phyloP scores from a whole-genome alignment of 805 yeast species.

The Teunomyces gatunensis region DNA sequence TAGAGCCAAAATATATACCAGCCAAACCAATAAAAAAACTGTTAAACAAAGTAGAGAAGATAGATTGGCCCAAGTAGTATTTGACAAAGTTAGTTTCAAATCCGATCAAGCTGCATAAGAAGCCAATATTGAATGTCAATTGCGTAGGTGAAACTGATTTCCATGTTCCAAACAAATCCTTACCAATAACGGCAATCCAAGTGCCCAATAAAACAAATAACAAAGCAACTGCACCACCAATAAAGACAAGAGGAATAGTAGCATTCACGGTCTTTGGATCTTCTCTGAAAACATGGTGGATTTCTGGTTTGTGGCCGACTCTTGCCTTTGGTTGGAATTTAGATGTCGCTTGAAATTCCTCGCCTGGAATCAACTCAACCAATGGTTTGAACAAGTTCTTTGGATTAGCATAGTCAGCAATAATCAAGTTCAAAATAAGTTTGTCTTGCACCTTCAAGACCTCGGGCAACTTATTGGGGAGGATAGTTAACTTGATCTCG shows the following conservation, averaged over 20 bases:
- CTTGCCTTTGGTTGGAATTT: conserved; percentile 27
- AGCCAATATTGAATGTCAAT: conserved; percentile 39
- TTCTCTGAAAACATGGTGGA: conserved; percentile 57
- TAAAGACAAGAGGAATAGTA: conserved; percentile 51
- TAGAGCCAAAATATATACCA: conserved; percentile 61
- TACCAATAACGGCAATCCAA: conserved; percentile 37
- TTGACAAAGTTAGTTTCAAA: conserved; percentile 54
- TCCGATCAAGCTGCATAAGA: conserved; percentile 46
- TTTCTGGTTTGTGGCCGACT: conserved; percentile 56
- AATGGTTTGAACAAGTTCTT: conserved; percentile 24
- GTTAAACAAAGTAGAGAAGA: conserved; percentile 56
- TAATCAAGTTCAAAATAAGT: conserved; percentile 29
- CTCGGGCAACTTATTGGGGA: conserved; percentile 31
- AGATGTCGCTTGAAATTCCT: conserved; percentile 21
- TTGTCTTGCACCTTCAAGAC: conserved; percentile 32
- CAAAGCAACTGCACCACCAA: conserved; percentile 41
- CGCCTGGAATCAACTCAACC: conserved; percentile 31
- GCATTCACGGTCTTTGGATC: conserved; percentile 54
- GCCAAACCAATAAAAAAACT: conserved; percentile 49
- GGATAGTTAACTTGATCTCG: conserved; percentile 22
- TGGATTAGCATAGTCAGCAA: conserved; percentile 22
- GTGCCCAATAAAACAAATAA: conserved; percentile 41
- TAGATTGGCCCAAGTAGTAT: conserved; percentile 59
- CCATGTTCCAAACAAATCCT: conserved; percentile 32
- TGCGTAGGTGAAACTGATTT: conserved; percentile 34